These are phyloP conservation scores for Erodium texanum DNA, from an alignment of 441 rosid species.

Conservation along the genomic window DNA sequence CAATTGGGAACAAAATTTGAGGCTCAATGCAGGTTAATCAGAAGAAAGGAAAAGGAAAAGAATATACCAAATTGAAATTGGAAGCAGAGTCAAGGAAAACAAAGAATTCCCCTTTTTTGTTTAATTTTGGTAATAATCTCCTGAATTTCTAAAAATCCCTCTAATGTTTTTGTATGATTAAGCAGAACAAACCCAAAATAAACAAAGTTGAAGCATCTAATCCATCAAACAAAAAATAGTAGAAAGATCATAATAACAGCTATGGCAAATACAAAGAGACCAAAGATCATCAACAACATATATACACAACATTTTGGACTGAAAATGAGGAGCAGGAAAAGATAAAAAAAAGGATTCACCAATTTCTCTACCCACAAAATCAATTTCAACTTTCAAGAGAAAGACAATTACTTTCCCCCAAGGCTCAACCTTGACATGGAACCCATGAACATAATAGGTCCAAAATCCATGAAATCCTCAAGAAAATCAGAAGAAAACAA, in stretches of 20 bases:
- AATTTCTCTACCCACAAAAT: neutral
- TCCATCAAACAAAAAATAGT: neutral
- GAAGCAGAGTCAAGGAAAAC: neutral
- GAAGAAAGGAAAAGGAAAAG: too few relatives aligned
- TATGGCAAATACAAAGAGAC: neutral
- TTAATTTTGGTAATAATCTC: neutral
- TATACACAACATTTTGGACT: neutral
- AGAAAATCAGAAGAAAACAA: neutral
- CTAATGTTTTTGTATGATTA: neutral
- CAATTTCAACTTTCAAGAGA: neutral
- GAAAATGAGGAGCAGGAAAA: neutral
- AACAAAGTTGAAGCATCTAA: neutral
- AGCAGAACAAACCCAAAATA: neutral
- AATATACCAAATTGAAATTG: neutral
- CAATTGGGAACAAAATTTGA: neutral
- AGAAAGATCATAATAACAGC: neutral
- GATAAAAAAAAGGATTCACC: neutral
- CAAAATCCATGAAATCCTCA: neutral
- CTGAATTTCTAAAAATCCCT: neutral
- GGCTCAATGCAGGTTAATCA: neutral
- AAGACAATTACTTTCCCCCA: neutral
- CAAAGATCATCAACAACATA: neutral
- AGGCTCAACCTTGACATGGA: neutral
- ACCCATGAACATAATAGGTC: neutral
- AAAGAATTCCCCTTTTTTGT: neutral